Percentiles rank a stretch among this genome's conserved stretches.
These are phyloP conservation scores for Colletotrichum sp. DNA, from an alignment of 2,329 filamentous ascomycete genomes.

Conservation along the genomic window DNA sequence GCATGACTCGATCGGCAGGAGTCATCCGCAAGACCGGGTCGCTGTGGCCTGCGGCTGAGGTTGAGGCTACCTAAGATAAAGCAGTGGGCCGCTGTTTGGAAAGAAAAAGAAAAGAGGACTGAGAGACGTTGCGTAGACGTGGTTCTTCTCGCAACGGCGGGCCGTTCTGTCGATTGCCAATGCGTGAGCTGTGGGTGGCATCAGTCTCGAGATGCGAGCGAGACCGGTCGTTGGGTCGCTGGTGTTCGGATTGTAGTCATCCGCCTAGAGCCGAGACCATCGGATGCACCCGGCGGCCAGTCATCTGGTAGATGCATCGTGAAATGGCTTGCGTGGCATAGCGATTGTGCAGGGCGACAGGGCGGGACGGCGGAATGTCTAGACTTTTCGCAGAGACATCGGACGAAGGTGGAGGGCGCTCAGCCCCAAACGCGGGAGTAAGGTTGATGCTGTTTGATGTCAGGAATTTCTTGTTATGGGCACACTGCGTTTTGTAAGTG, in stretches of 20 bases:
- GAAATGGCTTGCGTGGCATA: conserved; percentile 8
- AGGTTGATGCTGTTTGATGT: conserved; percentile 1
- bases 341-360: background rate
- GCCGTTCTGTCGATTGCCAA: background rate
- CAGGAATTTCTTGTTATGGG: background rate
- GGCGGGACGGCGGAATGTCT: background rate
- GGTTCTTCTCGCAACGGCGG: background rate
- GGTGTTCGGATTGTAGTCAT: background rate
- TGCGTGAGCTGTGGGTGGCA: background rate
- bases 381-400: background rate
- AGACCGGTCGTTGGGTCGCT: background rate
- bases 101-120: background rate
- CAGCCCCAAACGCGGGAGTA: conserved; percentile 18
- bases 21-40: background rate
- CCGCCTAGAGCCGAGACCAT: background rate
- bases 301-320: background rate
- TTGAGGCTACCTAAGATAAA: background rate
- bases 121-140: background rate
- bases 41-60: background rate
- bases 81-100: background rate
- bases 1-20: conserved; percentile 2
- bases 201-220: background rate
- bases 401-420: conserved; percentile 6
- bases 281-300: background rate
- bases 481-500: background rate